A percentile compares a stretch with the other conserved stretches of the same genome.
Conservation (phyloP, 2,329 filamentous ascomycete genomes). For the Cadophora gregata region DNA sequence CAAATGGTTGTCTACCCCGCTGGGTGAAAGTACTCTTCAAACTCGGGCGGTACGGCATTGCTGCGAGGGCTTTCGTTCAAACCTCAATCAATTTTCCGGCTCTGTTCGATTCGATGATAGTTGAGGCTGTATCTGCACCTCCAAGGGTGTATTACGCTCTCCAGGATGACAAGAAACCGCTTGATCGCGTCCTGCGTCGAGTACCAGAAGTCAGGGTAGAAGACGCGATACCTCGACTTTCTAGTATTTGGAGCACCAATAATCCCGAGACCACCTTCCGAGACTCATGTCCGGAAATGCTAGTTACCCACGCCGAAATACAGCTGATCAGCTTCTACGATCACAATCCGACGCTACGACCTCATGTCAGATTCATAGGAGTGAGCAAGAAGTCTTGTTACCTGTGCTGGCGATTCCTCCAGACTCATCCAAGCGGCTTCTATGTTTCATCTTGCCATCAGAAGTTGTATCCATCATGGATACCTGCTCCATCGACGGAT, state of each 20-base stretch:
- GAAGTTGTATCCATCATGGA: slow-evolving; percentile 46
- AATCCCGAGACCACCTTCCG: slow-evolving; percentile 37
- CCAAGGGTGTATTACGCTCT: not conserved
- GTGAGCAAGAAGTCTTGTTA: slow-evolving; percentile 47
- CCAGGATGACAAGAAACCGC: slow-evolving; percentile 19
- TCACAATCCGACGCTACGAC: slow-evolving; percentile 32
- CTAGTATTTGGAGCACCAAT: slow-evolving; percentile 27
- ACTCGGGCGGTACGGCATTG: slow-evolving; percentile 41
- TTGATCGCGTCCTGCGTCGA: slow-evolving; percentile 24
- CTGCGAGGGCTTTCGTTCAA: slow-evolving; percentile 42
- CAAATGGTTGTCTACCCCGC: slow-evolving; percentile 10
- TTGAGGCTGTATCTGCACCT: slow-evolving; percentile 27
- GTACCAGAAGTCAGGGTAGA: slow-evolving; percentile 18
- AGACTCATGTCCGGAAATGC: slow-evolving; percentile 30
- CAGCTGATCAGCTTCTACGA: slow-evolving; percentile 45
- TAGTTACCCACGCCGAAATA: slow-evolving; percentile 45
- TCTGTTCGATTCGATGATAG: slow-evolving; percentile 36
- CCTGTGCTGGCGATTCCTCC: slow-evolving; percentile 42
- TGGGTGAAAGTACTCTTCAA: slow-evolving; percentile 38
- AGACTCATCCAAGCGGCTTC: slow-evolving; percentile 37
- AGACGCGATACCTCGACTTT: slow-evolving; percentile 25
- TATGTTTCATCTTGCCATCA: slow-evolving; percentile 43
- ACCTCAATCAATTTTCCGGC: slow-evolving; percentile 37
- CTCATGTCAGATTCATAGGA: slow-evolving; percentile 41
- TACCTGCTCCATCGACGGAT: slow-evolving; percentile 36